Evolutionary conservation across 345 rosid genomes (phyloP), one percentile per base, ranked within the genome.

Genomic region (Dipteronia sinensis): DNA sequence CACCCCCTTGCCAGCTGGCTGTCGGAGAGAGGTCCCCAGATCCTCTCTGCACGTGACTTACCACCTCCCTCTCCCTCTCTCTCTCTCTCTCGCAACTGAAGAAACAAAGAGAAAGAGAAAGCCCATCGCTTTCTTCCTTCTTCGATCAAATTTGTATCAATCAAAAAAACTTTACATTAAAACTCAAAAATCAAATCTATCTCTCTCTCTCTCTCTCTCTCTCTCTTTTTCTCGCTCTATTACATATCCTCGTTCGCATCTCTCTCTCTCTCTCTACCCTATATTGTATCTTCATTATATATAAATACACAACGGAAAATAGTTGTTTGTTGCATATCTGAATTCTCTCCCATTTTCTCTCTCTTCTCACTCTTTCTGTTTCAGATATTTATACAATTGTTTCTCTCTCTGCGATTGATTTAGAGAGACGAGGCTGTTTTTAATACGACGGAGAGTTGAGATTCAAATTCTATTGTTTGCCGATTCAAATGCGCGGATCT

Each of bases 1-100:
- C 88, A 88, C 79, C 85, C 76, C 85, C 63, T 23, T 25, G 84
- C 77, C 89, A 91, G 92, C 85, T 88, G 92, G 84, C 83, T n/a
- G 87, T 65, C 81, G 76, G 42, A 67, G 87, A 82, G 91, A 85
- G 91, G 91, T 84, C 83, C 79, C 82, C 86, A 76, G 79, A 80
- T 76, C 56, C 79, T 72, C 75, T 4, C 25, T 62, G 79, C 95
- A 91, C 93, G 93, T 91, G 93, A 91, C 78, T 77, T 85, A 79
- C 78, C 83, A 46, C 51, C 62, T 76, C 85, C 78, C 81, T 49
- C 76, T 49, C 44, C 76, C 66, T 62, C 19, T 63, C 74, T 69
- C 74, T 59, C 70, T 62, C 73, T 85, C 38, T 81, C 83, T 62
- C 38, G 2, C 47, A 44, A 62, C 40, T 9, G 58, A 73, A 40